These are phyloP conservation scores for Blastobotrys capitulatus DNA, from an alignment of 1,139 yeast species.

Conservation along the genomic window DNA sequence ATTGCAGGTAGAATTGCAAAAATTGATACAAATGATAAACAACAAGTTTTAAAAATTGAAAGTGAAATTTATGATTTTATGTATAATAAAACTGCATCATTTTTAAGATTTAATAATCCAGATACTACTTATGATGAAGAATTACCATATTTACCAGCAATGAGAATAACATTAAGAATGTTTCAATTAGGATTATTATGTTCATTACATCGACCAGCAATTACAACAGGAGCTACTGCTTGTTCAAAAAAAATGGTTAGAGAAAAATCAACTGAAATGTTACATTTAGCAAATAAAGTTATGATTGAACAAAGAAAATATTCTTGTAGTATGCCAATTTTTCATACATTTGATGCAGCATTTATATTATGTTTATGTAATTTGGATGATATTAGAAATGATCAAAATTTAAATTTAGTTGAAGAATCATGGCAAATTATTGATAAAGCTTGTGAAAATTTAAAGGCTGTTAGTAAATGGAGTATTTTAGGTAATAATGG, in stretches of 20 bases:
- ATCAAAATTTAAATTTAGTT: neutral
- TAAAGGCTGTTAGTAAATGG: neutral
- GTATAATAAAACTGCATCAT: neutral
- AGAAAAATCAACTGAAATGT: neutral
- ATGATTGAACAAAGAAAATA: neutral
- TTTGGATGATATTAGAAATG: neutral
- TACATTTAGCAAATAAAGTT: neutral
- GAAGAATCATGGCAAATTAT: neutral
- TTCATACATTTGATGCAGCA: constrained; percentile 4
- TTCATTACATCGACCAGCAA: constrained; percentile 1
- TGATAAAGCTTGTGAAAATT: neutral
- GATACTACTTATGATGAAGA: neutral
- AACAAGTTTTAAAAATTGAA: neutral
- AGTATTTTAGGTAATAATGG: constrained; percentile 1
- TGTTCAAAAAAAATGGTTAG: neutral
- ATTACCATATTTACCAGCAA: neutral
- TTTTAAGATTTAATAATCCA: neutral
- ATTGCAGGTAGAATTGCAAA: neutral
- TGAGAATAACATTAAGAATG: neutral
- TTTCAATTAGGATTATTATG: neutral
- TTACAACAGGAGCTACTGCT: neutral
- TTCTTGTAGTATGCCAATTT: neutral
- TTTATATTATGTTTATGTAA: neutral
- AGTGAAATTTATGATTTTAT: neutral
- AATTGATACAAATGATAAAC: neutral